phyloP scores from a whole-genome alignment of 139 green algal species.

The Nannochloris sp. region DNA sequence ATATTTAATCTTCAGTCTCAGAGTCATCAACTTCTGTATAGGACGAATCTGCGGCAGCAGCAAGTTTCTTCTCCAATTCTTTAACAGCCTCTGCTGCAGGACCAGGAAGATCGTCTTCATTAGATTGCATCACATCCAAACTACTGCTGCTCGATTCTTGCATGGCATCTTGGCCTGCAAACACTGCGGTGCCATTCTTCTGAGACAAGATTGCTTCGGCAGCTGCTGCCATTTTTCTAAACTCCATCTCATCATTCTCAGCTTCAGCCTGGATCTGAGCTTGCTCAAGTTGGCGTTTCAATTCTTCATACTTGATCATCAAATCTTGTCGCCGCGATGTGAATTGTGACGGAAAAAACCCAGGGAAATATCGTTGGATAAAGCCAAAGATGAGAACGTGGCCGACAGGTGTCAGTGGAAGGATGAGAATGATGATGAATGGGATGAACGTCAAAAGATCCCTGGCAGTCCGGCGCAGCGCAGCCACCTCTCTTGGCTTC shows the following conservation, averaged over 20 bases:
- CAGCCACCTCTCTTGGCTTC: slow-evolving; percentile 81
- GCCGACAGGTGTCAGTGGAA: slow-evolving; percentile 89
- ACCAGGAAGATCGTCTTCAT: slow-evolving; percentile 20
- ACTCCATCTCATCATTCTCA: slow-evolving; percentile 35
- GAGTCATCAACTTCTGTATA: slow-evolving; percentile 13
- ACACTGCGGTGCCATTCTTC: not conserved
- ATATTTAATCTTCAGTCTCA: not conserved
- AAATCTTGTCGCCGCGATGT: slow-evolving; percentile 73
- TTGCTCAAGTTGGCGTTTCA: slow-evolving; percentile 34
- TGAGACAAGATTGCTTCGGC: slow-evolving; percentile 1
- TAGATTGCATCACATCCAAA: not conserved
- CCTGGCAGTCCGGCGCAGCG: slow-evolving; percentile 77
- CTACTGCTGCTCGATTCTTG: no score
- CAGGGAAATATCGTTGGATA: slow-evolving; percentile 95
- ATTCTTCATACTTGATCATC: slow-evolving; percentile 50
- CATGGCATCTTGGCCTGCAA: no score
- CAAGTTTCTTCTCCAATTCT: slow-evolving; percentile 28
- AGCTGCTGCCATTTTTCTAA: slow-evolving; percentile 11
- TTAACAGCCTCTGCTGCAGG: slow-evolving; percentile 27
- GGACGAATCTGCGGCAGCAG: slow-evolving; percentile 13
- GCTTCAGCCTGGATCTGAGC: slow-evolving; percentile 24
- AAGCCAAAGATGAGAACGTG: slow-evolving; percentile 97
- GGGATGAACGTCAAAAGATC: slow-evolving; percentile 92
- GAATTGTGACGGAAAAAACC: slow-evolving; percentile 95
- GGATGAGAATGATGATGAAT: slow-evolving; percentile 97